Conservation (phyloP, 768 basidiomycete genomes). For the Panellus pusillus region DNA sequence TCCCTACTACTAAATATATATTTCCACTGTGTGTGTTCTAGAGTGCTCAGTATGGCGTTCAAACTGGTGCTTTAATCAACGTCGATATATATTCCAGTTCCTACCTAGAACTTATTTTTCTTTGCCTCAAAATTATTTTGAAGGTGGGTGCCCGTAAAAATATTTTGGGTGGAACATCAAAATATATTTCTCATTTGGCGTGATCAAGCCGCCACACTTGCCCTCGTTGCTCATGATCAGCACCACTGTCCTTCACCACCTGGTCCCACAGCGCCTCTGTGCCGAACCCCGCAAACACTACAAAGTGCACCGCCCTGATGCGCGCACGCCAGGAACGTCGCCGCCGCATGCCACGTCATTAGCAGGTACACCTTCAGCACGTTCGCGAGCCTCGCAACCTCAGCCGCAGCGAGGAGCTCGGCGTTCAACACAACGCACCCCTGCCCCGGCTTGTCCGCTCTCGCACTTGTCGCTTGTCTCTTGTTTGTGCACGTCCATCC, state of each 20-base stretch:
- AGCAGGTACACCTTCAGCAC: constrained; percentile 92
- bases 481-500: too few relatives aligned
- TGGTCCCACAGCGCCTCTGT: constrained; percentile 94
- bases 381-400: constrained; percentile 88
- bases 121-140: too few relatives aligned
- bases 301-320: constrained; percentile 94
- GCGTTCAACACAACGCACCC: constrained; percentile 76
- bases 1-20: too few relatives aligned
- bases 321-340: constrained; percentile 96
- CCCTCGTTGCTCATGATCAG: constrained; percentile 97
- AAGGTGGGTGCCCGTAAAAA: too few relatives aligned
- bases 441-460: constrained; percentile 88
- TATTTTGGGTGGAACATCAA: too few relatives aligned
- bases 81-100: too few relatives aligned
- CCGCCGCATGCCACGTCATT: constrained; percentile 96
- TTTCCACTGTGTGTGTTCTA: too few relatives aligned
- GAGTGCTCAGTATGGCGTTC: too few relatives aligned
- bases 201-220: too few relatives aligned
- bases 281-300: constrained; percentile 96
- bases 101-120: too few relatives aligned
- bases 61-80: too few relatives aligned
- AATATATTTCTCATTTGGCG: too few relatives aligned
- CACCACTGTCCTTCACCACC: constrained; percentile 83
- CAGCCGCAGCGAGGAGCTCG: constrained; percentile 87
- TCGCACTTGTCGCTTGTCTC: constrained; percentile 54